Conservation (phyloP, 2,329 filamentous ascomycete genomes). For the Nemania sp. region DNA sequence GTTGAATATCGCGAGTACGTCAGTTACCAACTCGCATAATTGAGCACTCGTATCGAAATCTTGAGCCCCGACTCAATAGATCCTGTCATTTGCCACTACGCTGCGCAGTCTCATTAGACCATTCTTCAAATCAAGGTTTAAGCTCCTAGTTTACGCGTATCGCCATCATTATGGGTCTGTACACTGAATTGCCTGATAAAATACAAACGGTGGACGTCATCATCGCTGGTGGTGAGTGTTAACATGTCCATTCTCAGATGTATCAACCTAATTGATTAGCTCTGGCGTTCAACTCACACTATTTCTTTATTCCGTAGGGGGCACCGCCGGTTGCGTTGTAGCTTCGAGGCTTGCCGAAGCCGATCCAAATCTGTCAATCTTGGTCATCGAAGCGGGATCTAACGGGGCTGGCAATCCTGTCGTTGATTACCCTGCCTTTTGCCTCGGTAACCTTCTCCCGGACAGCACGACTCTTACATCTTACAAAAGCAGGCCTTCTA, state of each 20-base stretch:
- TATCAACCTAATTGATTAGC: no score
- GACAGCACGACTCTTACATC: conserved; percentile 58
- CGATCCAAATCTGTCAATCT: conserved; percentile 34
- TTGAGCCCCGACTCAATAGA: no score
- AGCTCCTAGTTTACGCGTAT: no score
- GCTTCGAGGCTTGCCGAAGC: conserved; percentile 37
- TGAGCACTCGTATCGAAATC: no score
- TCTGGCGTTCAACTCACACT: background rate
- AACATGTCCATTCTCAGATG: no score
- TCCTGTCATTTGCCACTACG: no score
- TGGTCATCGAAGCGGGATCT: conserved; percentile 38
- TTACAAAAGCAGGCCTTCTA: conserved; percentile 50
- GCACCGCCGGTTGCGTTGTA: conserved; percentile 38
- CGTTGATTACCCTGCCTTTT: conserved; percentile 61
- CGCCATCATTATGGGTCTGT: conserved; percentile 39
- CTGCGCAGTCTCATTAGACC: no score
- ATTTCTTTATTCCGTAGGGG: conserved; percentile 28
- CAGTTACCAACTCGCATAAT: no score
- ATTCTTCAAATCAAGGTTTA: no score
- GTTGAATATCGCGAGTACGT: no score
- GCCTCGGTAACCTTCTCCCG: conserved; percentile 60
- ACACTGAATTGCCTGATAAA: conserved; percentile 32
- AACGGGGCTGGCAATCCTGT: conserved; percentile 22
- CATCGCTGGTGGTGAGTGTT: conserved; percentile 43
- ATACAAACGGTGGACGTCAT: conserved; percentile 46